Conservation (phyloP, 2,329 filamentous ascomycete species). For the Scedosporium apiospermum region DNA sequence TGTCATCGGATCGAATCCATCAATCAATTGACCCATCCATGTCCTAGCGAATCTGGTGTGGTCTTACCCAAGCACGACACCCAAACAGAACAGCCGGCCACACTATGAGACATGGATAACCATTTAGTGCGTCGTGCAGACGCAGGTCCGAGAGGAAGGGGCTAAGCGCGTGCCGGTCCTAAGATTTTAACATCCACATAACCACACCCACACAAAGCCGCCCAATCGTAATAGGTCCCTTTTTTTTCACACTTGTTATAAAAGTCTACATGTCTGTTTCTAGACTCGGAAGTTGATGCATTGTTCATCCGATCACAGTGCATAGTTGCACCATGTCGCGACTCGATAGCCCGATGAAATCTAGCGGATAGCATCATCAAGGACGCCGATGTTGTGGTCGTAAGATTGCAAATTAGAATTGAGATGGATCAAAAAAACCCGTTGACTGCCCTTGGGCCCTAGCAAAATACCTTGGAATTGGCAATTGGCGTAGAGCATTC, state of each 20-base stretch:
- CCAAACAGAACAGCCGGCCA: not conserved
- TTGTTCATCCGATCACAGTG: not conserved
- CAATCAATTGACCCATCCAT: not conserved
- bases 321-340: not conserved
- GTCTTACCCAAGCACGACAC: not conserved
- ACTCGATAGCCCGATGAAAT: not conserved
- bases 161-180: not conserved
- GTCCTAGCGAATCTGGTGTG: not conserved
- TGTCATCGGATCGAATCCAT: not conserved
- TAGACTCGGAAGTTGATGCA: not conserved
- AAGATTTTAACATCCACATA: not conserved
- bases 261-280: not conserved
- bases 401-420: not conserved
- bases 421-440: no score
- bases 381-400: not conserved
- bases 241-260: not conserved
- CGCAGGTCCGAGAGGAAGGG: conserved; percentile 1
- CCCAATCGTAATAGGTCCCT: not conserved
- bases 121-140: not conserved
- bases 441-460: no score
- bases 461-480: no score
- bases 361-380: not conserved
- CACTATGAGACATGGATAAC: not conserved
- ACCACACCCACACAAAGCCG: not conserved
- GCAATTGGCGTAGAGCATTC: no score